Percentiles rank a stretch among this genome's conserved stretches.
Conservation (phyloP, 2,329 filamentous ascomycete species). For the Claviceps paspali region DNA sequence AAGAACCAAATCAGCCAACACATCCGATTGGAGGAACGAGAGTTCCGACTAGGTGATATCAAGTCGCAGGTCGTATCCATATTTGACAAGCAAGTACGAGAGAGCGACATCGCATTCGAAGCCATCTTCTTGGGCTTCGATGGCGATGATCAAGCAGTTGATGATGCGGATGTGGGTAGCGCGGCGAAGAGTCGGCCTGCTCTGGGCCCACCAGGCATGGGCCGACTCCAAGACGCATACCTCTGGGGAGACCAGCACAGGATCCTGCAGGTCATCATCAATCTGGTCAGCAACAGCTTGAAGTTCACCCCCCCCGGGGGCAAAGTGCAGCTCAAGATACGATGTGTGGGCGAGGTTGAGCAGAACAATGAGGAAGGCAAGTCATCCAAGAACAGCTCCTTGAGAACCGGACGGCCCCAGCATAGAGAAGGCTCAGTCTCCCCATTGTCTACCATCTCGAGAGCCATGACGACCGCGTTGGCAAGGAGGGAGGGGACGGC, state of each 20-base stretch:
- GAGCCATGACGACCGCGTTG: constrained; percentile 12
- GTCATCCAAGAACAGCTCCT: constrained; percentile 26
- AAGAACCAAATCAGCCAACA: constrained; percentile 90
- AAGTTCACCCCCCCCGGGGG: constrained; percentile 78
- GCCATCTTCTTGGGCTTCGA: constrained; percentile 47
- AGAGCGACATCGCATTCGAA: constrained; percentile 58
- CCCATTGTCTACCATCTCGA: constrained; percentile 35
- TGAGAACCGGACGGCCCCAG: constrained; percentile 25
- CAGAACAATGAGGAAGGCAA: constrained; percentile 28
- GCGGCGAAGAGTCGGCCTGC: constrained; percentile 33
- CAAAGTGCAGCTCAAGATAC: constrained; percentile 60
- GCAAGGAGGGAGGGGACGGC: constrained; percentile 20
- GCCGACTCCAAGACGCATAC: constrained; percentile 67
- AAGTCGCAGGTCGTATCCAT: constrained; percentile 70
- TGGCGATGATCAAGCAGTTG: constrained; percentile 10
- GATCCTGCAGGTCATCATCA: constrained; percentile 86
- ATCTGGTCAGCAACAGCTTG: constrained; percentile 77
- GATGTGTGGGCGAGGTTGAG: constrained; percentile 50
- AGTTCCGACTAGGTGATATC: constrained; percentile 74
- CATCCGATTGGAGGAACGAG: constrained; percentile 65
- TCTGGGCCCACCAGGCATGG: constrained; percentile 48
- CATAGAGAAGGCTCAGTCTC: constrained; percentile 33
- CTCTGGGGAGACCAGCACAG: constrained; percentile 87
- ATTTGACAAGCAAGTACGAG: constrained; percentile 78
- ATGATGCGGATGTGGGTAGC: constrained; percentile 18